Base-by-base conservation (phyloP, 768 basidiomycete species). In the Lentinula detonsa region DNA sequence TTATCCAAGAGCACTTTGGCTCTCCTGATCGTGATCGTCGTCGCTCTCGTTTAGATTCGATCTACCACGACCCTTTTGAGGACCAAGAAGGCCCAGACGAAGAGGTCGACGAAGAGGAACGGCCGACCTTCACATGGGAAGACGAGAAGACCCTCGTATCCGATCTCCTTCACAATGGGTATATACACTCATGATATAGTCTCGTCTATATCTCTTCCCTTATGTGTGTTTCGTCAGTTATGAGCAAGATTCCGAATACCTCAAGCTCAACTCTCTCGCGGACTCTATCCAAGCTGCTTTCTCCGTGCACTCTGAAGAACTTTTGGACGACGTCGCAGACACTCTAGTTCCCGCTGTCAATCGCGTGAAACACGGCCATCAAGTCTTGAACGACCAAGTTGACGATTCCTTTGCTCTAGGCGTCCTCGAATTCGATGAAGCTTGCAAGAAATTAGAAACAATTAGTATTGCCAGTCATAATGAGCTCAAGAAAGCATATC, bases 131-230 rank as follows among this genome's bases (percentile, higher is more conserved):
- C 66, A 68, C 71, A 35, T 85, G 82, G 82, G 78, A 83, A 42
- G 79, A 81, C 62, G 82, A 82, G 65, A 70, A 68, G n/a, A 81
- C 82, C 2, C 73, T 85, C 37, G 74, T 82, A n/a, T 75, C 78
- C 15, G 78, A 77, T 48, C 70, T 84, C 21, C 68, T 83, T 68
- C 75, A 79, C 42, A 75, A 77, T 53, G 73, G 68, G 80, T 79
- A 68, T 63, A 68, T 63, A 71, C 62, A 28, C 55, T 5, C 53
- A 34, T 15, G 13, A 61, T 37, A 54, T 21, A 62, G 55, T 37
- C 54, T 28, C 28, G n/a, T 31, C 15, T 8, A 5, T 31, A 57
- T n/a, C 35, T n/a, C 59, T 61, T 45, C 11, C 37, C 57, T 49
- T 54, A 23, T 64, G 50, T 60, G 61, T 62, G 60, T 61, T 62